phyloP scores from a whole-genome alignment of 2,329 filamentous ascomycete genomes.

The Emergomyces pasteurianus region DNA sequence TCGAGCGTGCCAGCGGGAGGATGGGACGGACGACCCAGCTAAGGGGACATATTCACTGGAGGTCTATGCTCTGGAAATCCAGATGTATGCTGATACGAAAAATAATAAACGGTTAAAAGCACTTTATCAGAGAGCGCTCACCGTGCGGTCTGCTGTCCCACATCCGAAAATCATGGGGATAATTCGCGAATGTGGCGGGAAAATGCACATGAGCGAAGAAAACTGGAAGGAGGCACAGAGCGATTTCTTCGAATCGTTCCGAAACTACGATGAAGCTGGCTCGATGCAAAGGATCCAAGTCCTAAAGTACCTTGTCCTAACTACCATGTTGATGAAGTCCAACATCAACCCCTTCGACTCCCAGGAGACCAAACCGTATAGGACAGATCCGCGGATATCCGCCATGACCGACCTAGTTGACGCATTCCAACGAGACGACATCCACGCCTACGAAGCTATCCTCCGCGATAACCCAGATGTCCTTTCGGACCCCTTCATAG shows the following conservation, averaged over 20 bases:
- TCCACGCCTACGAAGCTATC: constrained; percentile 80
- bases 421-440: constrained; percentile 90
- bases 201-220: constrained; percentile 99
- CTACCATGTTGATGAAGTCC: constrained; percentile 97
- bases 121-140: constrained; percentile 80
- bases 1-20: constrained; percentile 72
- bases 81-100: constrained; percentile 93
- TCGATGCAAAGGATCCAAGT: constrained; percentile 94
- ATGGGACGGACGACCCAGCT: constrained; percentile 71
- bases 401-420: constrained; percentile 97
- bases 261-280: constrained; percentile 96
- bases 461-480: constrained; percentile 81
- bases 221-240: constrained; percentile 97
- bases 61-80: constrained; percentile 92
- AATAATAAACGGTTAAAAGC: constrained; percentile 96
- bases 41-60: constrained; percentile 95
- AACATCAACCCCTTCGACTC: constrained; percentile 98
- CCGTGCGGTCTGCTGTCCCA: constrained; percentile 90
- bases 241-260: constrained; percentile 97
- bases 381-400: constrained; percentile 84
- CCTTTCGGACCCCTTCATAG: constrained; percentile 85
- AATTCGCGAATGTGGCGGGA: constrained; percentile 94
- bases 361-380: constrained; percentile 97
- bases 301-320: constrained; percentile 88
- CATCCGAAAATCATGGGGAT: constrained; percentile 99